Base-by-base conservation (phyloP, 768 basidiomycete species). In the Coprinellus micaceus region DNA sequence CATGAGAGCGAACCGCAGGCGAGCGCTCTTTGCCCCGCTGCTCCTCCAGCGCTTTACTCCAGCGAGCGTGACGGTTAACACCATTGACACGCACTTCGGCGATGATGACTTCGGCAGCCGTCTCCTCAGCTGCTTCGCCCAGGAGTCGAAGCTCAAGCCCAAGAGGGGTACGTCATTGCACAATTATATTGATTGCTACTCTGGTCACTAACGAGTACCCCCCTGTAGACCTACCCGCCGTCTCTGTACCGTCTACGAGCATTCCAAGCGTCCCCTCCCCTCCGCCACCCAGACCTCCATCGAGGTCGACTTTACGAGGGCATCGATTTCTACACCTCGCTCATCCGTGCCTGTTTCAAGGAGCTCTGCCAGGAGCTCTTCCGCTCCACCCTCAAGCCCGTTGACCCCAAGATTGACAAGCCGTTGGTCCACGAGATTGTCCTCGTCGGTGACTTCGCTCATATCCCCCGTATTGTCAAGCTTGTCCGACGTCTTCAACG, bases 321-420 rank as follows among this genome's bases (percentile, higher is more conserved):
- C n/a, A 97, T 98, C 69, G 96, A 98, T 76, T 97, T 98, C 79
- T 98, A 95, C 81, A 96, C 94, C 21, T 92, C 93, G 53, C 84
- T 98, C 68, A 98, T 96, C 66, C 94, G 96, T 79, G 95, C 94
- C 49, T 91, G 95, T 66, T 98, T 97, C 76, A 95, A 97, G 74
- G 91, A 95, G 70, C 79, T 98, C 54, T 95, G 94, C 80, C 86
- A 91, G 68, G 92, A 95, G 65, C 82, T n/a, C 64, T 98, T 98
- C 89, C 87, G 91, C 53, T 83, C 86, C 64, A 95, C 92, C n/a
- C 79, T 96, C 63, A 93, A 97, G 66, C 88, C 96, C 57, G 96
- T 98, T 64, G 96, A 98, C 74, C 90, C 96, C 60, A 97, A 96
- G 83, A 95, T 98, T 67, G 93, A 98, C 84, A 98, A 97, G 81